phyloP scores from a whole-genome alignment of 2,329 filamentous ascomycete species.

The Talaromyces rugulosus region DNA sequence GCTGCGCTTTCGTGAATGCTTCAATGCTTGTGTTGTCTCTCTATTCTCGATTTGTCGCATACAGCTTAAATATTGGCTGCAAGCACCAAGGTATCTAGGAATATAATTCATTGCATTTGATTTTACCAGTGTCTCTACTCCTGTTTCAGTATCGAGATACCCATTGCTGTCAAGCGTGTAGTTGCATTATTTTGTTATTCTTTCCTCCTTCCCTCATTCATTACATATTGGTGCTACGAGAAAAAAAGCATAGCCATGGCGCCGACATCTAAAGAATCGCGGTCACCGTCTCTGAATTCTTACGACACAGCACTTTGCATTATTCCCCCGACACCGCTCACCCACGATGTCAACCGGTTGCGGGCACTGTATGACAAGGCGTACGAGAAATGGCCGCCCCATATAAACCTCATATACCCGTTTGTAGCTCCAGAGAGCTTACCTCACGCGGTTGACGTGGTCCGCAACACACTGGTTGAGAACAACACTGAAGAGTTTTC shows the following conservation, averaged over 20 bases:
- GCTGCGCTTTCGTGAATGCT: neutral
- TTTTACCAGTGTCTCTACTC: neutral
- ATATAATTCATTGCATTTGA: neutral
- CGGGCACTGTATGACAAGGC: constrained; percentile 61
- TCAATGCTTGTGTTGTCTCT: neutral
- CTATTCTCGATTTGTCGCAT: neutral
- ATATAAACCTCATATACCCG: constrained; percentile 64
- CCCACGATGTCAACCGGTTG: constrained; percentile 50
- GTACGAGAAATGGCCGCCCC: constrained; percentile 60
- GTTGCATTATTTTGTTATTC: neutral
- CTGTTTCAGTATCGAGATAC: neutral
- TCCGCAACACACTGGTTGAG: constrained; percentile 33
- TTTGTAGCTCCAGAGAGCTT: constrained; percentile 54
- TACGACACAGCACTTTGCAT: constrained; percentile 60
- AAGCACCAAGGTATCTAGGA: neutral
- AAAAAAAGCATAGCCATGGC: constrained; percentile 1
- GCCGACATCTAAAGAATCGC: neutral
- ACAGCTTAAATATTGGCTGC: neutral
- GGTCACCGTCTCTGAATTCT: constrained; percentile 28
- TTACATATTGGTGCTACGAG: neutral
- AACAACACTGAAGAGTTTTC: neutral
- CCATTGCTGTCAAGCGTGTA: neutral
- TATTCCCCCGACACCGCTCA: constrained; percentile 50
- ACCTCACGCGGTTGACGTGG: constrained; percentile 37
- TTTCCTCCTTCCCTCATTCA: neutral